Percentiles rank a stretch among this genome's conserved stretches.
These are phyloP conservation scores for Raffaelea ambrosiae DNA, from an alignment of 2,329 filamentous ascomycete species.

Conservation along the genomic window DNA sequence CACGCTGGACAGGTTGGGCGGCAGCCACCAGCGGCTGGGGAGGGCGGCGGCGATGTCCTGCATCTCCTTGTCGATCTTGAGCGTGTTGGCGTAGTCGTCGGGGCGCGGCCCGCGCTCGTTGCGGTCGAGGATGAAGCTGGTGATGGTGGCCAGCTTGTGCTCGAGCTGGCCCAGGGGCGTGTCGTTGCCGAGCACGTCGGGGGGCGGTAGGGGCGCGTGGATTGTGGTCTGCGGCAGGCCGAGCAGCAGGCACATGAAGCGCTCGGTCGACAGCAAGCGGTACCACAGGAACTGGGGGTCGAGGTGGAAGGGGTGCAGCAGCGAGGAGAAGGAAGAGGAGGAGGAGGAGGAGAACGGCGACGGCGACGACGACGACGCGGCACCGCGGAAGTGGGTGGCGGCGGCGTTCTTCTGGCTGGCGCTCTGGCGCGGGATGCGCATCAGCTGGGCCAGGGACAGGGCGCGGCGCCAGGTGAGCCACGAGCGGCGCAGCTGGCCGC, in stretches of 20 bases:
- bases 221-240: conserved; percentile 32
- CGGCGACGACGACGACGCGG: conserved; percentile 18
- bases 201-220: conserved; percentile 14
- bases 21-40: conserved; percentile 34
- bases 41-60: conserved; percentile 25
- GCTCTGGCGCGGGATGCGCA: conserved; percentile 6
- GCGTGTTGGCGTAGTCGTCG: conserved; percentile 19
- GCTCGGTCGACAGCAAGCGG: conserved; percentile 33
- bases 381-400: conserved; percentile 13
- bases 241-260: conserved; percentile 38
- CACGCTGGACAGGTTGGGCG: conserved; percentile 12
- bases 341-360: neutral
- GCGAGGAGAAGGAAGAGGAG: conserved; percentile 11
- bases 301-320: conserved; percentile 8
- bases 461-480: conserved; percentile 37
- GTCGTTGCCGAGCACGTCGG: conserved; percentile 19
- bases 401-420: conserved; percentile 1
- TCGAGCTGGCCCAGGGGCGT: conserved; percentile 25
- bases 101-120: conserved; percentile 15
- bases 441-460: conserved; percentile 21
- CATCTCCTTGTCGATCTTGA: conserved; percentile 28
- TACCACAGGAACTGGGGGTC: conserved; percentile 34
- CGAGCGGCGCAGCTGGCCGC: conserved; percentile 34
- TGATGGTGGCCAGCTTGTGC: conserved; percentile 23
- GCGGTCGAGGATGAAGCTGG: conserved; percentile 28